phyloP scores from a whole-genome alignment of 495 filamentous ascomycete species.

The Paragyromitra xinjiangensis region DNA sequence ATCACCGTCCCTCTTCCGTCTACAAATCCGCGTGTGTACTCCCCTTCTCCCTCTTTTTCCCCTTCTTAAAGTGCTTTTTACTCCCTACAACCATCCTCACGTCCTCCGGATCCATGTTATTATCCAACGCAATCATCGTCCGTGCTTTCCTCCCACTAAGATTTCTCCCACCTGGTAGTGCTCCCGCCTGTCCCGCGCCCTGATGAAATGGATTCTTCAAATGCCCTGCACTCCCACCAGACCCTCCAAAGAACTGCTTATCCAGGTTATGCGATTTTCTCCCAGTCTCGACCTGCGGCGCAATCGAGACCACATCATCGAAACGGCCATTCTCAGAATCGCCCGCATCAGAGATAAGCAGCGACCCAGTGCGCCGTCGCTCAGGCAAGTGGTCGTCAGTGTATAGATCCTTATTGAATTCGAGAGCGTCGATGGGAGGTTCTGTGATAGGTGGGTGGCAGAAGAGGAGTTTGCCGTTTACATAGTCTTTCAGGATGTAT shows the following conservation, averaged over 20 bases:
- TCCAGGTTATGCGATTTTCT: constrained; percentile 79
- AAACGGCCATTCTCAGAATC: constrained; percentile 56
- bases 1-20: background rate
- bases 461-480: constrained; percentile 92
- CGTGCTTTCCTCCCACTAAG: constrained; percentile 84
- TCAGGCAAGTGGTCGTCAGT: constrained; percentile 77
- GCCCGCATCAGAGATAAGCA: constrained; percentile 60
- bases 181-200: constrained; percentile 83
- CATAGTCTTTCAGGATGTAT: constrained; percentile 94
- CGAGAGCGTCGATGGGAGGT: constrained; percentile 69
- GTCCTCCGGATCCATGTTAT: constrained; percentile 83
- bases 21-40: constrained; percentile 42
- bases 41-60: constrained; percentile 67
- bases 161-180: constrained; percentile 67
- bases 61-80: constrained; percentile 97
- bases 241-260: constrained; percentile 81
- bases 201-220: constrained; percentile 84
- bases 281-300: constrained; percentile 62
- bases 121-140: constrained; percentile 84
- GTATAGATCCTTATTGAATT: constrained; percentile 92
- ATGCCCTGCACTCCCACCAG: constrained; percentile 68
- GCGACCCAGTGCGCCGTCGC: constrained; percentile 67
- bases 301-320: constrained; percentile 62
- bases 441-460: constrained; percentile 85
- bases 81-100: constrained; percentile 68